phyloP scores from a whole-genome alignment of 306 rosid genomes.

The Ceratonia siliqua region DNA sequence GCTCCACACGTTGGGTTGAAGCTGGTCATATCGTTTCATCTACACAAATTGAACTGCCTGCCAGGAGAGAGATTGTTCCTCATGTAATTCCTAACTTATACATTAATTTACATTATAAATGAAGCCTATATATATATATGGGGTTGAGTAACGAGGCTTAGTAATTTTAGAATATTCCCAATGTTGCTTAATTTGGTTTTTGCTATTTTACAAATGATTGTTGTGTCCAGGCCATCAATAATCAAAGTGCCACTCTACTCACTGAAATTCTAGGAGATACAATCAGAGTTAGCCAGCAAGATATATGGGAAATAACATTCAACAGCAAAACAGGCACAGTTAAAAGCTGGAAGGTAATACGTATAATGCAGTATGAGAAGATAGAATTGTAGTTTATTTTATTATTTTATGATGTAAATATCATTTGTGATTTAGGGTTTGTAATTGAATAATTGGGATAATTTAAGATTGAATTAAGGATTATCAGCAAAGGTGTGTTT shows the following conservation, averaged over 20 bases:
- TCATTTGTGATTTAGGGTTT: not conserved
- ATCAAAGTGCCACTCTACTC: constrained; percentile 39
- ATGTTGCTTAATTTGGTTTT: not conserved
- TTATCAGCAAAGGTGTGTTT: not conserved
- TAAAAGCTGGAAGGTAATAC: constrained; percentile 87
- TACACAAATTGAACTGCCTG: constrained; percentile 81
- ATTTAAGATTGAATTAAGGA: not conserved
- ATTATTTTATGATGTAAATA: not conserved
- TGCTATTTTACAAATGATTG: constrained; percentile 23
- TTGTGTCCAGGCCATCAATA: constrained; percentile 61
- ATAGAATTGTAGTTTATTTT: not conserved
- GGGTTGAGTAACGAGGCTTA: not conserved
- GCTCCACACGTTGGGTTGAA: constrained; percentile 72
- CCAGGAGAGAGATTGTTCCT: constrained; percentile 48
- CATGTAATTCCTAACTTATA: constrained; percentile 49
- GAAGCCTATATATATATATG: not conserved
- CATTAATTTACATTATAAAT: not conserved
- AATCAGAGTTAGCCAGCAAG: constrained; percentile 55
- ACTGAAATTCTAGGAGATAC: constrained; percentile 58
- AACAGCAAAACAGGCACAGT: constrained; percentile 67
- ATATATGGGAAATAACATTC: constrained; percentile 72
- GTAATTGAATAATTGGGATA: not conserved
- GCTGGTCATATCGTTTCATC: constrained; percentile 82
- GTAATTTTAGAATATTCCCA: constrained; percentile 20
- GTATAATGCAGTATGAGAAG: not conserved